Percentiles rank a stretch among this genome's conserved stretches.
These are phyloP conservation scores for Vigna reflexopilosa DNA, from an alignment of 306 rosid genomes.

Conservation along the genomic window DNA sequence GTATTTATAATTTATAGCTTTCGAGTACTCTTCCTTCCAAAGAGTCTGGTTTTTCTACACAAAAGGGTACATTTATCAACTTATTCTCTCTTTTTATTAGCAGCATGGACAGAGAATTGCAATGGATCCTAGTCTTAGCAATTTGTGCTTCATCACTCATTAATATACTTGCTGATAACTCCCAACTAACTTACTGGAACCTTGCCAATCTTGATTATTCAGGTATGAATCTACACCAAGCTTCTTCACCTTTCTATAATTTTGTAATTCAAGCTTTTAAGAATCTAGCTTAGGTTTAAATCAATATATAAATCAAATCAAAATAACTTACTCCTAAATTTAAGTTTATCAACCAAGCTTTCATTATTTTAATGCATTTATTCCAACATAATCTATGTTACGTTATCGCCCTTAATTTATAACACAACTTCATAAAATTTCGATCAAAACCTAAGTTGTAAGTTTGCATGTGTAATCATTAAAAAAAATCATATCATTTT, in stretches of 20 bases:
- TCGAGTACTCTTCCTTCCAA: background rate
- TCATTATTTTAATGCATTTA: too few relatives aligned
- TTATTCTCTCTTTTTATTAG: background rate
- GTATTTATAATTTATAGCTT: background rate
- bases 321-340: too few relatives aligned
- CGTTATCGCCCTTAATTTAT: too few relatives aligned
- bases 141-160: background rate
- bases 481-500: too few relatives aligned
- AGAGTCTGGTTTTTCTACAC: background rate
- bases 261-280: too few relatives aligned
- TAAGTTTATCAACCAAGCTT: too few relatives aligned
- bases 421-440: too few relatives aligned
- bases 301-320: too few relatives aligned
- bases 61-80: background rate
- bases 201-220: slow-evolving; percentile 19
- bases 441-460: too few relatives aligned
- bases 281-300: too few relatives aligned
- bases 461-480: too few relatives aligned
- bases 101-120: background rate
- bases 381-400: too few relatives aligned
- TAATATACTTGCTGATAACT: background rate
- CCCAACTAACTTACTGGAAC: background rate
- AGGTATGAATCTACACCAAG: background rate
- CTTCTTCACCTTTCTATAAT: background rate
- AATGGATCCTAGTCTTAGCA: slow-evolving; percentile 16